Conservation (phyloP, 352 stramenopile genomes). For the Phytopythium helicoides region DNA sequence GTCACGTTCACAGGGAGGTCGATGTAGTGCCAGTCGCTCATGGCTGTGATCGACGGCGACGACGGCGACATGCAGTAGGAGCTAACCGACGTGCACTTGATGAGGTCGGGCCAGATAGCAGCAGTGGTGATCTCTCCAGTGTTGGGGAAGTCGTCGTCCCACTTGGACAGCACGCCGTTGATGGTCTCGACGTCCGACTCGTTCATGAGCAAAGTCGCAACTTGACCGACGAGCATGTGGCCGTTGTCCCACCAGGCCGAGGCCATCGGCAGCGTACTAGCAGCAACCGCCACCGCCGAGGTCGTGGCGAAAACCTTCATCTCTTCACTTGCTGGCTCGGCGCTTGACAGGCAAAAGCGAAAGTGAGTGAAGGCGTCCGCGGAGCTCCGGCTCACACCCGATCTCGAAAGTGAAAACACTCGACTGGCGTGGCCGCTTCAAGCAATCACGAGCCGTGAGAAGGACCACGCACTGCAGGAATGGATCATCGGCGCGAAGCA, state of each 20-base stretch:
- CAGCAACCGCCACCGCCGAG: slow-evolving; percentile 5
- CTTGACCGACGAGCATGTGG: slow-evolving; percentile 58
- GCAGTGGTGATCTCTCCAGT: slow-evolving; percentile 41
- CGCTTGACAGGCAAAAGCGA: neutral
- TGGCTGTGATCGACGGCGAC: slow-evolving; percentile 41
- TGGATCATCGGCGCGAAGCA: no score
- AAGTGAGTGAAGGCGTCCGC: neutral
- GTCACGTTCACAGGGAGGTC: slow-evolving; percentile 58
- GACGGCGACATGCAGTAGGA: slow-evolving; percentile 30
- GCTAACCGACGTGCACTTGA: slow-evolving; percentile 50
- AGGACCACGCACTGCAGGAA: no score
- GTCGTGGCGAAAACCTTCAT: slow-evolving; percentile 37
- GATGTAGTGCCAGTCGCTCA: slow-evolving; percentile 72
- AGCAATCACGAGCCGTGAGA: no score
- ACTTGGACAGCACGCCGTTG: slow-evolving; percentile 37
- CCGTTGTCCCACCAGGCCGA: slow-evolving; percentile 62
- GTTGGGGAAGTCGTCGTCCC: slow-evolving; percentile 59
- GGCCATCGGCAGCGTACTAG: slow-evolving; percentile 13
- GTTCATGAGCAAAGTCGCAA: slow-evolving; percentile 50
- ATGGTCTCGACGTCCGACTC: slow-evolving; percentile 43
- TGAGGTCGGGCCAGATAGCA: slow-evolving; percentile 53
- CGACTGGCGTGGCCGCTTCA: no score
- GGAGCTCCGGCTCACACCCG: no score
- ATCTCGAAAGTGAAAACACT: no score
- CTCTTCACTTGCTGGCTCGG: neutral